Evolutionary conservation across 140 eudicot species (phyloP).

Genomic region (Anethum foeniculum): DNA sequence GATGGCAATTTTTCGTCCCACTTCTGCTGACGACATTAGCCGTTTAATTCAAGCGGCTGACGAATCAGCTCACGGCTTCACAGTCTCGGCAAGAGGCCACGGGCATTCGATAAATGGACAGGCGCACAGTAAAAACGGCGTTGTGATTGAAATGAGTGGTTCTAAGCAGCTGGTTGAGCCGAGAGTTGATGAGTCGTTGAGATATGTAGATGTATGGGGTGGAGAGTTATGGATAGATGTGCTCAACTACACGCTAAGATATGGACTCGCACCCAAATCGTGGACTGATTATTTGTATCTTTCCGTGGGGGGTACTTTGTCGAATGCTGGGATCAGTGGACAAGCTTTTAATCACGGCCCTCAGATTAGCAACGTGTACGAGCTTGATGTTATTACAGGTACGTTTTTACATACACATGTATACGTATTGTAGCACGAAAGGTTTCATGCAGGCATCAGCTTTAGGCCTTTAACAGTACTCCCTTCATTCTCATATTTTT

Average conservation of each 20-base stretch:
- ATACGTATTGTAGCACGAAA: background rate
- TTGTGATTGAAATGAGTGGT: slow-evolving; percentile 58
- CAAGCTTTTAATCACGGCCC: slow-evolving; percentile 97
- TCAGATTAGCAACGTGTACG: slow-evolving; percentile 75
- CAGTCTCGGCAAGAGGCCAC: slow-evolving; percentile 86
- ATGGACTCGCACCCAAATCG: slow-evolving; percentile 87
- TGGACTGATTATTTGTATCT: slow-evolving; percentile 98
- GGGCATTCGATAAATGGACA: slow-evolving; percentile 97
- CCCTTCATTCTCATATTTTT: background rate
- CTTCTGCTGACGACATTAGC: slow-evolving; percentile 50
- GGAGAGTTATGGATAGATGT: slow-evolving; percentile 99
- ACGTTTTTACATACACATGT: background rate
- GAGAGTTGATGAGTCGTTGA: slow-evolving; percentile 29
- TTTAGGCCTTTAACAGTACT: no score
- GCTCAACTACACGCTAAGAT: slow-evolving; percentile 54
- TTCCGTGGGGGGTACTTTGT: slow-evolving; percentile 90
- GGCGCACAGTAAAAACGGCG: slow-evolving; percentile 54
- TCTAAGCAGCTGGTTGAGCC: slow-evolving; percentile 15
- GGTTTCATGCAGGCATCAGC: background rate
- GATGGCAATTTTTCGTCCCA: slow-evolving; percentile 49
- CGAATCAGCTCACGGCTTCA: slow-evolving; percentile 42
- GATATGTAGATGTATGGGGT: slow-evolving; percentile 88
- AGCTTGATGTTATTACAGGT: slow-evolving; percentile 94
- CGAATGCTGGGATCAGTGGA: slow-evolving; percentile 92
- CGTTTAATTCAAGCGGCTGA: slow-evolving; percentile 43